A percentile compares a stretch with the other conserved stretches of the same genome.
phyloP scores from a whole-genome alignment of 2,329 filamentous ascomycete species.

The Arthrinium phaeospermum region DNA sequence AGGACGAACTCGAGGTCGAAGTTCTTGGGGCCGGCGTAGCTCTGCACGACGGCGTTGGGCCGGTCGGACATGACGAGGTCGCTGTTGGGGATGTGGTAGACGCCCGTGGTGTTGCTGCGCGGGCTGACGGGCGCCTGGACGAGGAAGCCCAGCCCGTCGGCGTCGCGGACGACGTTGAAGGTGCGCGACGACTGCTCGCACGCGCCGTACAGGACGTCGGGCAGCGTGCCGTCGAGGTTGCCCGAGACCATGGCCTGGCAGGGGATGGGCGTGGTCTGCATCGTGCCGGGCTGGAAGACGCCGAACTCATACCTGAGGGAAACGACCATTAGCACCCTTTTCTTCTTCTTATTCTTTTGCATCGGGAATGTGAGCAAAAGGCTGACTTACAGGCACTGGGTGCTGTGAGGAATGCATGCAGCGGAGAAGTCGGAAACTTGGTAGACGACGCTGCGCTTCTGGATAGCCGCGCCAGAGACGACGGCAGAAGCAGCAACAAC shows the following conservation, averaged over 20 bases:
- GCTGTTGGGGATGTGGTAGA: constrained; percentile 17
- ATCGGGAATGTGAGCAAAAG: neutral
- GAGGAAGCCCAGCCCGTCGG: constrained; percentile 7
- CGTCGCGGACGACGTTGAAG: constrained; percentile 18
- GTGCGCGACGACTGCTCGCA: constrained; percentile 16
- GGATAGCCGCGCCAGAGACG: constrained; percentile 2
- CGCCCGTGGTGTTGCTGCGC: constrained; percentile 2
- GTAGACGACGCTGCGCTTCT: constrained; percentile 11
- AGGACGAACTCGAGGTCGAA: neutral
- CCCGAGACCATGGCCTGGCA: constrained; percentile 10
- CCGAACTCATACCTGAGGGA: neutral
- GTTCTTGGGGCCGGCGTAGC: constrained; percentile 3
- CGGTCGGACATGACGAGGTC: constrained; percentile 17
- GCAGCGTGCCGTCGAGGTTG: neutral
- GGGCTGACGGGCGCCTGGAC: constrained; percentile 5
- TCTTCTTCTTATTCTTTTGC: neutral
- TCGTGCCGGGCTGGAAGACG: constrained; percentile 16
- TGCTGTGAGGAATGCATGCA: constrained; percentile 10
- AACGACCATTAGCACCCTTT: neutral
- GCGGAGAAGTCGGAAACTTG: constrained; percentile 12
- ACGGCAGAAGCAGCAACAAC: neutral
- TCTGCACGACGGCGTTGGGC: constrained; percentile 3
- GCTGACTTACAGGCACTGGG: constrained; percentile 6
- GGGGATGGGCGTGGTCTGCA: constrained; percentile 8
- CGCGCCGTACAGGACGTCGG: neutral